Evolutionary conservation across 2,329 filamentous ascomycete genomes (phyloP).

Genomic region (Tolypocladium endophyticum): DNA sequence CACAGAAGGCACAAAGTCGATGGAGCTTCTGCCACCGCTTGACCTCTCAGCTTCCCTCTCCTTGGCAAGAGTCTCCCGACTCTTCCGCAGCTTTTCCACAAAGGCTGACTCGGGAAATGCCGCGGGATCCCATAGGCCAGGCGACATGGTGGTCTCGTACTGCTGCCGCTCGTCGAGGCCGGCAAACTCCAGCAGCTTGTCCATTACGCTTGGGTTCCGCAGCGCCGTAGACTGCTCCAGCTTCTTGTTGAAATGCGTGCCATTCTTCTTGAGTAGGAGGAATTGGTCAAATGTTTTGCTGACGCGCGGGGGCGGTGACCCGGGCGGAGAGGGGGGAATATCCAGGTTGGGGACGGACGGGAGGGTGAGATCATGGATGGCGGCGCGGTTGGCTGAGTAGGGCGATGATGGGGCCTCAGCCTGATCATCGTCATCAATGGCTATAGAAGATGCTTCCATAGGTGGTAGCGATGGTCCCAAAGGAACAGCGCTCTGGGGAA

Average conservation of each 20-base stretch:
- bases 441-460: slow-evolving; percentile 11
- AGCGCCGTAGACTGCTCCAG: slow-evolving; percentile 56
- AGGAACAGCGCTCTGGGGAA: slow-evolving; percentile 18
- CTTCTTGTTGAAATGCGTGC: slow-evolving; percentile 69
- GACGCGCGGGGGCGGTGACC: slow-evolving; percentile 39
- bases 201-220: slow-evolving; percentile 60
- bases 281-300: slow-evolving; percentile 65
- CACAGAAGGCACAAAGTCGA: slow-evolving; percentile 39
- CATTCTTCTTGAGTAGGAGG: slow-evolving; percentile 64
- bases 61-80: slow-evolving; percentile 33
- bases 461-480: slow-evolving; percentile 29
- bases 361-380: slow-evolving; percentile 62
- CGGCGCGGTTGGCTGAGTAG: slow-evolving; percentile 53
- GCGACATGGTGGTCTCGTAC: slow-evolving; percentile 52
- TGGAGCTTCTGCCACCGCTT: slow-evolving; percentile 26
- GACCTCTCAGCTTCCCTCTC: slow-evolving; percentile 33
- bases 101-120: slow-evolving; percentile 46
- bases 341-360: slow-evolving; percentile 61
- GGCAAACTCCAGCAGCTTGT: slow-evolving; percentile 63
- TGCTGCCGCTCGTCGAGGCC: slow-evolving; percentile 38
- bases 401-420: slow-evolving; percentile 42
- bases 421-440: slow-evolving; percentile 10
- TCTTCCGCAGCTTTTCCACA: slow-evolving; percentile 36
- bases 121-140: slow-evolving; percentile 46
- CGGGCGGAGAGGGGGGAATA: slow-evolving; percentile 64